phyloP scores from a whole-genome alignment of 164 flowering plant species.

The Nymphaea colorata region DNA sequence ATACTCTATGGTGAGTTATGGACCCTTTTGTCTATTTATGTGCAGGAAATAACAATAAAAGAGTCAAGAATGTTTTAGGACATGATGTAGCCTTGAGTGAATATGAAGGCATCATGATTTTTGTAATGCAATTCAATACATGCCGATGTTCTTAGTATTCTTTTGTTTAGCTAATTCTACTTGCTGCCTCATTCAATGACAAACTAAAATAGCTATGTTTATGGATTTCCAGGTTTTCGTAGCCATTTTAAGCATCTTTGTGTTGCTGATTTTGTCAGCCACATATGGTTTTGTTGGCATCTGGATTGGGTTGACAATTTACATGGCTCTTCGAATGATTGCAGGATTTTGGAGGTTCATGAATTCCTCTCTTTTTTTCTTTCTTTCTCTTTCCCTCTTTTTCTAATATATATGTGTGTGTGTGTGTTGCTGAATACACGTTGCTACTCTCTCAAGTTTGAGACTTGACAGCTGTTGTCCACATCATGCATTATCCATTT shows the following conservation, averaged over 20 bases:
- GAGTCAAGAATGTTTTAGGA: too few relatives aligned
- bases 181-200: too few relatives aligned
- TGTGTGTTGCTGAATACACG: too few relatives aligned
- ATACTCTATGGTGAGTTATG: slow-evolving; percentile 55
- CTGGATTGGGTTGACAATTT: slow-evolving; percentile 77
- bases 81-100: too few relatives aligned
- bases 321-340: slow-evolving; percentile 55
- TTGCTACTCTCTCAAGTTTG: not conserved
- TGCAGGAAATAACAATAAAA: not conserved
- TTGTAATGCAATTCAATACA: too few relatives aligned
- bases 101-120: too few relatives aligned
- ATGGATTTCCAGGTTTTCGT: slow-evolving; percentile 51
- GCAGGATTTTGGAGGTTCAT: slow-evolving; percentile 80
- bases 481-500: too few relatives aligned
- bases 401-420: not conserved
- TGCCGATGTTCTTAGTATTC: too few relatives aligned
- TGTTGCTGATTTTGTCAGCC: slow-evolving; percentile 43
- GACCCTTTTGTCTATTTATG: not conserved
- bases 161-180: too few relatives aligned
- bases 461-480: too few relatives aligned
- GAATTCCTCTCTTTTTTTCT: not conserved
- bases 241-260: slow-evolving; percentile 54
- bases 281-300: slow-evolving; percentile 65
- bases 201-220: too few relatives aligned
- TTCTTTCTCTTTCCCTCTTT: not conserved